Percentiles rank a stretch among this genome's conserved stretches.
These are phyloP conservation scores for Chlamydomonas applanata DNA, from an alignment of 139 green algal species.

Conservation along the genomic window DNA sequence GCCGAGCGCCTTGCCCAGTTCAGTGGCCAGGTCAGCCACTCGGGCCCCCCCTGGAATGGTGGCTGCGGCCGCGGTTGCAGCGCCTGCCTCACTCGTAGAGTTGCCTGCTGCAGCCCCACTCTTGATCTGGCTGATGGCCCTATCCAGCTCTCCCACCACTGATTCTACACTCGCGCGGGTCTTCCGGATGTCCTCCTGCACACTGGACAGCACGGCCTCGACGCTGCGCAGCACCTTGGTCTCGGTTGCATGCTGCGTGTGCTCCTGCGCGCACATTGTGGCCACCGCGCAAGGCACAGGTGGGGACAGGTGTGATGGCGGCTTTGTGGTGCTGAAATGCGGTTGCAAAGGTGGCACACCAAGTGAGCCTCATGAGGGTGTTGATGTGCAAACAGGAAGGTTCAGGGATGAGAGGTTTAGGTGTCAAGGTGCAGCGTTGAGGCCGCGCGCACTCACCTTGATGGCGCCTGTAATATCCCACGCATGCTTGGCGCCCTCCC, in stretches of 20 bases:
- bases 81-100: no score
- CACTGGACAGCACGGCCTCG: constrained; percentile 18
- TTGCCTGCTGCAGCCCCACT: constrained; percentile 11
- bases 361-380: no score
- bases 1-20: constrained; percentile 48
- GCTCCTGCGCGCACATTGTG: constrained; percentile 14
- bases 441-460: constrained; percentile 13
- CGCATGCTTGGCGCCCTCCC: not conserved
- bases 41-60: no score
- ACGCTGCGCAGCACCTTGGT: constrained; percentile 38
- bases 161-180: constrained; percentile 21
- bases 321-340: not conserved
- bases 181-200: constrained; percentile 8
- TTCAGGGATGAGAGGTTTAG: no score
- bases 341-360: not conserved
- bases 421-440: no score
- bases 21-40: constrained; percentile 37
- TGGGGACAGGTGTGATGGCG: not conserved
- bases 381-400: no score
- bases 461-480: constrained; percentile 8
- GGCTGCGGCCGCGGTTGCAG: no score
- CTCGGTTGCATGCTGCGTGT: constrained; percentile 34
- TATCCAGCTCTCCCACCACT: constrained; percentile 34
- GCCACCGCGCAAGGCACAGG: not conserved
- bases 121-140: constrained; percentile 20